phyloP scores from a whole-genome alignment of 805 yeast genomes.

The Teunomyces kruisii region DNA sequence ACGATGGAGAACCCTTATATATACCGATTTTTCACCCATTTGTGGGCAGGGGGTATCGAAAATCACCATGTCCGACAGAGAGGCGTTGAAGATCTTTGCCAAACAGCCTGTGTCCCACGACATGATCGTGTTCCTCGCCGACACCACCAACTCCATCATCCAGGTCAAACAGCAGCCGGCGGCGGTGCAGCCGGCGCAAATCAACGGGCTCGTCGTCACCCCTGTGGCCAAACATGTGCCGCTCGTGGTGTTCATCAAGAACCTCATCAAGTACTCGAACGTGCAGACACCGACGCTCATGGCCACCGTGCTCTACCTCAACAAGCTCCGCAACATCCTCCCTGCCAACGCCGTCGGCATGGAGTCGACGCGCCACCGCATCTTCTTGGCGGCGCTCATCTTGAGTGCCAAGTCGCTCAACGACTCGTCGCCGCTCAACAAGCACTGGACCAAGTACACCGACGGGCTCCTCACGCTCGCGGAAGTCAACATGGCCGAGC shows the following conservation, averaged over 20 bases:
- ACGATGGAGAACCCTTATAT: background rate
- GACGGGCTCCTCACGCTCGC: conserved; percentile 72
- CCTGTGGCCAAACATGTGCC: conserved; percentile 7
- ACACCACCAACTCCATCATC: conserved; percentile 59
- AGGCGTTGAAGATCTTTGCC: conserved; percentile 54
- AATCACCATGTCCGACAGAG: conserved; percentile 26
- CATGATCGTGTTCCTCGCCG: conserved; percentile 58
- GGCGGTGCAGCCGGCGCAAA: conserved; percentile 13
- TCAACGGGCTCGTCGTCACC: conserved; percentile 13
- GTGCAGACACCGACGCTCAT: conserved; percentile 94
- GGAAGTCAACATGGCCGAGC: conserved; percentile 89
- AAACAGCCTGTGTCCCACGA: conserved; percentile 56
- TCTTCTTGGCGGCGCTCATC: conserved; percentile 84
- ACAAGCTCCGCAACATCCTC: conserved; percentile 69
- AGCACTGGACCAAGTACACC: conserved; percentile 94
- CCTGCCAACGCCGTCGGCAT: conserved; percentile 91
- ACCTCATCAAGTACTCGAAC: conserved; percentile 74
- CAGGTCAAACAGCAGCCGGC: conserved; percentile 44
- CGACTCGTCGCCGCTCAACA: conserved; percentile 92
- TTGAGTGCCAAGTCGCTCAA: conserved; percentile 90
- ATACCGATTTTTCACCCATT: background rate
- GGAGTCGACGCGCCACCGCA: conserved; percentile 89
- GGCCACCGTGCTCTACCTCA: conserved; percentile 85
- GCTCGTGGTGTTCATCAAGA: conserved; percentile 65
- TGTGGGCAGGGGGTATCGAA: background rate